These are phyloP conservation scores for Cicer cuneatum DNA, from an alignment of 306 rosid species.

Conservation along the genomic window DNA sequence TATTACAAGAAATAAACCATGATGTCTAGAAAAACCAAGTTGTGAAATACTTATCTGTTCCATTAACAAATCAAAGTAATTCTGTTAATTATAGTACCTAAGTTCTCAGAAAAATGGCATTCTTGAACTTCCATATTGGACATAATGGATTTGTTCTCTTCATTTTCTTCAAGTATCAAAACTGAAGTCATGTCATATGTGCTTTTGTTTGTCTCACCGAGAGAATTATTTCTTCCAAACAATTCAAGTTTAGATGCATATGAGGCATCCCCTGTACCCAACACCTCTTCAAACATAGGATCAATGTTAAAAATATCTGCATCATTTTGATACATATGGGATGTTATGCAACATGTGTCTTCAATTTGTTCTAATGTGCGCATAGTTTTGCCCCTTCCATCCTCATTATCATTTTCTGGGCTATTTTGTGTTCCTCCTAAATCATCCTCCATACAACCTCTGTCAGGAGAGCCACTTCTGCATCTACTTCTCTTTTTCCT, in stretches of 20 bases:
- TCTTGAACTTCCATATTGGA: slow-evolving; percentile 28
- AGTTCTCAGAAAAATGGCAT: slow-evolving; percentile 44
- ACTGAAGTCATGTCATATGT: slow-evolving; percentile 32
- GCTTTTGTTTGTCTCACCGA: slow-evolving; percentile 29
- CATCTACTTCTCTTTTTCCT: slow-evolving; percentile 44
- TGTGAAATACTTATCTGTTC: neutral
- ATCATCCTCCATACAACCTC: slow-evolving; percentile 14
- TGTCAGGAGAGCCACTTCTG: slow-evolving; percentile 16
- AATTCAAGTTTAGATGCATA: slow-evolving; percentile 41
- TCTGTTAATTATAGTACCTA: slow-evolving; percentile 50
- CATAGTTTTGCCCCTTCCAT: slow-evolving; percentile 20
- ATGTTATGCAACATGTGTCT: slow-evolving; percentile 46
- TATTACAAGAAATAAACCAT: slow-evolving; percentile 15
- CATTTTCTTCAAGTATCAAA: slow-evolving; percentile 32
- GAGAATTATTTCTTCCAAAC: slow-evolving; percentile 37
- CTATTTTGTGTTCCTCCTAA: slow-evolving; percentile 9
- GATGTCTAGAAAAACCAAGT: neutral
- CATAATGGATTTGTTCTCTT: slow-evolving; percentile 20
- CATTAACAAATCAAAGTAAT: neutral
- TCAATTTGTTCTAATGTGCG: slow-evolving; percentile 44
- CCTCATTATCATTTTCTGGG: slow-evolving; percentile 16
- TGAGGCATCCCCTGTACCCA: slow-evolving; percentile 38
- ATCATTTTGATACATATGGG: slow-evolving; percentile 34
- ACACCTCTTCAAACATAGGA: slow-evolving; percentile 39
- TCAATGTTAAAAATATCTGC: slow-evolving; percentile 7